A percentile compares a stretch with the other conserved stretches of the same genome.
These are phyloP conservation scores for Phaeolepiota aurea DNA, from an alignment of 768 basidiomycete species.

Conservation along the genomic window DNA sequence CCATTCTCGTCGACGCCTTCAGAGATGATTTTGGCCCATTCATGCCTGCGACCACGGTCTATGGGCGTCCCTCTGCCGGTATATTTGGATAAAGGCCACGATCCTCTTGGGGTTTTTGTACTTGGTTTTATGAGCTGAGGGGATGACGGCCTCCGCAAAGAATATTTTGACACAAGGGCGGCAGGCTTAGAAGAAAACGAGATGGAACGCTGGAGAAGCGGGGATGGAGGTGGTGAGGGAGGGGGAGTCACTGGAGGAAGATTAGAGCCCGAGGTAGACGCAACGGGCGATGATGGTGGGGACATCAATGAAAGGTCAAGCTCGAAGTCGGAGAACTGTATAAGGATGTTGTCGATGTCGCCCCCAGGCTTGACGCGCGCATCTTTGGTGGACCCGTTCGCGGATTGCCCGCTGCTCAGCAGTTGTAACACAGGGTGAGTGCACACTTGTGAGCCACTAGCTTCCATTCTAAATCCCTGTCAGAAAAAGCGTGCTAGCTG, in stretches of 20 bases:
- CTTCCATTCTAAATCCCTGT: constrained; percentile 5
- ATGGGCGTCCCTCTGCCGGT: constrained; percentile 42
- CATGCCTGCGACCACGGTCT: constrained; percentile 30
- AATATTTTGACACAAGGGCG: constrained; percentile 12
- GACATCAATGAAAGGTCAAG: constrained; percentile 39
- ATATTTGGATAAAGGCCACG: constrained; percentile 36
- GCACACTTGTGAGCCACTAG: no score
- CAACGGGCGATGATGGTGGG: constrained; percentile 27
- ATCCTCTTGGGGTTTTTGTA: constrained; percentile 24
- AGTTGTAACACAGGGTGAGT: no score
- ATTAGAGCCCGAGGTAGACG: constrained; percentile 23
- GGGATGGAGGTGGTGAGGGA: constrained; percentile 22
- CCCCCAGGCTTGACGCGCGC: constrained; percentile 10
- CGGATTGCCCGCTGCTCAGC: no score
- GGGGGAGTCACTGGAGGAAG: constrained; percentile 19
- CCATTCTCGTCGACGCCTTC: constrained; percentile 36
- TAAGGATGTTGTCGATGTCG: constrained; percentile 19
- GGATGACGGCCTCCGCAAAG: constrained; percentile 17
- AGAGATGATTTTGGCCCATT: constrained; percentile 32
- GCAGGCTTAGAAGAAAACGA: constrained; percentile 22
- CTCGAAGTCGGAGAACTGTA: constrained; percentile 36
- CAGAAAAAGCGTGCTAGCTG: no score
- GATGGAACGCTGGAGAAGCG: constrained; percentile 25
- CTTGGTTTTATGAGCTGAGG: constrained; percentile 18
- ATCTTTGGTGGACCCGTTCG: constrained; percentile 7